Evolutionary conservation across 768 basidiomycete species (phyloP).

Genomic region (Amanita polypyramis): DNA sequence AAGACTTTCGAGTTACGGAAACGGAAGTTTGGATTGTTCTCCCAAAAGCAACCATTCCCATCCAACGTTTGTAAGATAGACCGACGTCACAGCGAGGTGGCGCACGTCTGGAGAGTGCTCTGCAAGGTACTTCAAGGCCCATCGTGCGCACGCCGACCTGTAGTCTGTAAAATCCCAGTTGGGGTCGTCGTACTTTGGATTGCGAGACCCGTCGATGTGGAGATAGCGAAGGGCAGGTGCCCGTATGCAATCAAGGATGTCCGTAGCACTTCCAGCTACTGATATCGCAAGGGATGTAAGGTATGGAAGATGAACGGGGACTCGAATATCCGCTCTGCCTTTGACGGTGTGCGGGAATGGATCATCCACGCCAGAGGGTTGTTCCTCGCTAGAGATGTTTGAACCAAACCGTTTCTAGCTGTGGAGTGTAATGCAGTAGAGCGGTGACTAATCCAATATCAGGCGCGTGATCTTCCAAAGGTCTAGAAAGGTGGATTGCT

Average conservation of each 20-base stretch:
- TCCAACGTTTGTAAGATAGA: background rate
- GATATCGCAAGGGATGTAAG: slow-evolving; percentile 6
- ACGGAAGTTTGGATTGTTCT: background rate
- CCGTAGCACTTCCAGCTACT: slow-evolving; percentile 1
- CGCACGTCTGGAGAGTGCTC: background rate
- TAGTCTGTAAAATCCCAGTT: background rate
- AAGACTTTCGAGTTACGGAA: background rate
- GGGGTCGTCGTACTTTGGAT: background rate
- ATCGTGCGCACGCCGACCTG: background rate
- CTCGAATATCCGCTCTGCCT: background rate
- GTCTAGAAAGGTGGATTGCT: background rate
- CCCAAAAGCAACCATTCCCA: slow-evolving; percentile 5
- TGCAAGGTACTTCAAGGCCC: background rate
- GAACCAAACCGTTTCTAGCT: slow-evolving; percentile 6
- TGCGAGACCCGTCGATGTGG: slow-evolving; percentile 7
- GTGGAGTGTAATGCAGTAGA: slow-evolving; percentile 7
- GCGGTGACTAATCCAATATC: background rate
- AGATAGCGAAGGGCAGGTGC: slow-evolving; percentile 7
- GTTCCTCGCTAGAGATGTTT: background rate
- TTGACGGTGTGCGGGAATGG: background rate
- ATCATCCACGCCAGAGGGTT: background rate
- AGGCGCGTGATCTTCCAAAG: background rate
- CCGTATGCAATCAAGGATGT: slow-evolving; percentile 3
- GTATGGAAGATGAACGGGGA: slow-evolving; percentile 3
- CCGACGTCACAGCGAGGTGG: background rate